A percentile compares a stretch with the other conserved stretches of the same genome.
Conservation (phyloP, 2,329 filamentous ascomycete species). For the Grosmannia clavigera region DNA sequence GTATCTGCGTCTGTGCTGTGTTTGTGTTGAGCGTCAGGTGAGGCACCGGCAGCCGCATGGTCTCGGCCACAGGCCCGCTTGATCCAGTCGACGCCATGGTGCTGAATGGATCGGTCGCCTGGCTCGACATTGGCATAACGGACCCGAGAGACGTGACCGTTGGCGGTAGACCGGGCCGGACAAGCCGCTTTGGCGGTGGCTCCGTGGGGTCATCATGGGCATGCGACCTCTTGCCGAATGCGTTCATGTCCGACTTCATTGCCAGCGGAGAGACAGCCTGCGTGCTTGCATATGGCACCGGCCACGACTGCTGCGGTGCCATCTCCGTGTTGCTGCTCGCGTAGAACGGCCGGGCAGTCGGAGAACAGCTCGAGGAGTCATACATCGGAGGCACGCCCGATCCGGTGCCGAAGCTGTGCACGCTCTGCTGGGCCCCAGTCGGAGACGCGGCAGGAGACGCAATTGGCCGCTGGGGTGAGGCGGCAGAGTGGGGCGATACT, state of each 20-base stretch:
- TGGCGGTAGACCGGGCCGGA: constrained; percentile 12
- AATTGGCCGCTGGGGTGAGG: constrained; percentile 26
- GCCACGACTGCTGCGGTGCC: not conserved
- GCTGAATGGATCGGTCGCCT: not conserved
- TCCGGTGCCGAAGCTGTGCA: not conserved
- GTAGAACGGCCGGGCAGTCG: not conserved
- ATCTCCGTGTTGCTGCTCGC: not conserved
- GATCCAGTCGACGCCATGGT: not conserved
- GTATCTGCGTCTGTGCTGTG: constrained; percentile 10
- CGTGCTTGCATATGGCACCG: constrained; percentile 17
- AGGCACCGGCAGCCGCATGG: constrained; percentile 51
- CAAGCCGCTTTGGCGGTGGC: constrained; percentile 40
- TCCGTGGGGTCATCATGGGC: constrained; percentile 37
- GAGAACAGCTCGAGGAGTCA: not conserved
- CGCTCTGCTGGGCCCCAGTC: constrained; percentile 22
- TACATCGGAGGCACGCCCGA: not conserved
- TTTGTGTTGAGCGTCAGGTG: constrained; percentile 55
- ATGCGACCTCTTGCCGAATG: constrained; percentile 35
- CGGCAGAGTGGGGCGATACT: constrained; percentile 17
- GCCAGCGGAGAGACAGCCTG: constrained; percentile 35
- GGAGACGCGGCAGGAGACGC: constrained; percentile 39
- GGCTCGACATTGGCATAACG: not conserved
- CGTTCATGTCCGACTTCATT: constrained; percentile 30
- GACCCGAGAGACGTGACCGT: not conserved
- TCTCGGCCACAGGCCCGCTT: constrained; percentile 13